phyloP scores from a whole-genome alignment of 164 flowering plant genomes.

The Chimonanthus praecox region DNA sequence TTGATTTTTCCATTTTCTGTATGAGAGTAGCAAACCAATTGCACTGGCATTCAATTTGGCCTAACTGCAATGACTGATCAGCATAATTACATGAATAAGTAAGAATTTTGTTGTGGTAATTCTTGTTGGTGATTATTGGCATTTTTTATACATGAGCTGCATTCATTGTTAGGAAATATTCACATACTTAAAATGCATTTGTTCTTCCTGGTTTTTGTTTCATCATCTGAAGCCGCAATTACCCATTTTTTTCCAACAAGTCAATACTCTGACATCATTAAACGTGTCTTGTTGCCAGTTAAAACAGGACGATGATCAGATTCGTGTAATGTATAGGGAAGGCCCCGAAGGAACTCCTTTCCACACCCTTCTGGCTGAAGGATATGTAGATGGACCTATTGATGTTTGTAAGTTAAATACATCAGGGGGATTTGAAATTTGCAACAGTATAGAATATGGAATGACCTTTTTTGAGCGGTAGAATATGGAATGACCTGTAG shows the following conservation, averaged over 20 bases:
- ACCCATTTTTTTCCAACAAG: too few relatives aligned
- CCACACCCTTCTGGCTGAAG: conserved; percentile 85
- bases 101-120: too few relatives aligned
- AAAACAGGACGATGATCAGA: conserved; percentile 76
- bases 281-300: conserved; percentile 32
- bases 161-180: background rate
- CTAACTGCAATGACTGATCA: too few relatives aligned
- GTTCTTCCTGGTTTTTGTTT: background rate
- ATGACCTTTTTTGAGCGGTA: background rate
- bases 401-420: conserved; percentile 70
- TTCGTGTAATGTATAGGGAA: conserved; percentile 89
- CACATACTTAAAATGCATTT: background rate
- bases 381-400: conserved; percentile 75
- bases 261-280: background rate
- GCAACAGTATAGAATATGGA: background rate
- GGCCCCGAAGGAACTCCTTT: conserved; percentile 78
- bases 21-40: too few relatives aligned
- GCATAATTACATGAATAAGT: too few relatives aligned
- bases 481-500: background rate
- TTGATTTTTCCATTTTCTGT: too few relatives aligned
- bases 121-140: too few relatives aligned
- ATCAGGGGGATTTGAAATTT: background rate
- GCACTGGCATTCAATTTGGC: too few relatives aligned
- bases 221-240: background rate
- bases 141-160: too few relatives aligned